Base-by-base conservation (phyloP, 148 eudicot species). In the Rhododendron henanense region DNA sequence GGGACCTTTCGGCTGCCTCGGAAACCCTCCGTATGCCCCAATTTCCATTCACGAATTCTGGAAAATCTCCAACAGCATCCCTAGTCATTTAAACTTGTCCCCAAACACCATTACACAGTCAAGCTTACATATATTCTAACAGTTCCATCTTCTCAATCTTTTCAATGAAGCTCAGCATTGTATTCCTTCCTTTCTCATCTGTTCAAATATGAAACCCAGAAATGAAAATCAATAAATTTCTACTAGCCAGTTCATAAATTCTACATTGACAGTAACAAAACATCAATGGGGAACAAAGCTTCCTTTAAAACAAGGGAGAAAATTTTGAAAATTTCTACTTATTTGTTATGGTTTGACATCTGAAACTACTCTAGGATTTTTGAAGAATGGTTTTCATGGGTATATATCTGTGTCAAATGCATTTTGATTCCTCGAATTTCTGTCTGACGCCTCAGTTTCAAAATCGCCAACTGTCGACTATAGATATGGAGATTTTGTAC, bases 171-270 rank as follows among this genome's bases (percentile, higher is more conserved):
- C 33, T 18, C 57, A 45, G 47, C 76, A 85, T 81, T 41, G 84
- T 87, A 57, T 84, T 78, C 77, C 81, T 35, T 65, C 59, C 35
- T 65, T 85, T 65, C 35, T 65, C 89, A 45, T 88, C 89, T 88
- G 81, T 78, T 9, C 4, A 47, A 76, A 73, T 50, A 45, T 44
- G 13, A 61, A 81, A 76, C 3, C 21, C 11, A 63, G 6, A 28
- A 57, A 48, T 8, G 10, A 53, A 10, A 1, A 81, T 25, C n/a
- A 77, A 44, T n/a, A 3, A 23, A 65, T 7, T 65, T 23, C 4
- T 23, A 23, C 31, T 2, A 65, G 28, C 31, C 25, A 65, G 71
- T 6, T 23, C 11, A 6, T n/a, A 11, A 65, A 61, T 61, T 28
- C 25, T 16, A 61, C 10, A 6, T 61, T 61, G 69, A 23, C 18